These are phyloP conservation scores for Annulohypoxylon maeteangense DNA, from an alignment of 495 filamentous ascomycete species.

Conservation along the genomic window DNA sequence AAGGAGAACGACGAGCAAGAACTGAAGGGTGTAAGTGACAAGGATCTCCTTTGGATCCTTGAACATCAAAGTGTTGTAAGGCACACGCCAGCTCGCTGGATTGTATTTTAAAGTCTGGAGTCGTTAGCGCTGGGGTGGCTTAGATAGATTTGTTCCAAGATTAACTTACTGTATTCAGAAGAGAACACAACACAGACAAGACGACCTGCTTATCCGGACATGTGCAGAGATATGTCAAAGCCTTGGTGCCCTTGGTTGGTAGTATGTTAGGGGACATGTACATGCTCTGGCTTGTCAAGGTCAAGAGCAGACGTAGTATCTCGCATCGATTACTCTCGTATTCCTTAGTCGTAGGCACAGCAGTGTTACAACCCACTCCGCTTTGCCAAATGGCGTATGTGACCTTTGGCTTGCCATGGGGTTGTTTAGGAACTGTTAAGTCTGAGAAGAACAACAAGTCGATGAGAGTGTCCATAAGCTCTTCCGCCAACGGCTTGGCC, in stretches of 20 bases:
- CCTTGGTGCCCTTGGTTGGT: slow-evolving; percentile 84
- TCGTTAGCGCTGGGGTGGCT: slow-evolving; percentile 36
- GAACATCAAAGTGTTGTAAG: slow-evolving; percentile 93
- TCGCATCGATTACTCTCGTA: slow-evolving; percentile 93
- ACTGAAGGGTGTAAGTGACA: slow-evolving; percentile 89
- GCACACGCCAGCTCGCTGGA: slow-evolving; percentile 91
- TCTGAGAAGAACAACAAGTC: slow-evolving; percentile 92
- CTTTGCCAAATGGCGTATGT: slow-evolving; percentile 98
- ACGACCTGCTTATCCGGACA: slow-evolving; percentile 92
- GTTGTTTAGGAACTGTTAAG: slow-evolving; percentile 78
- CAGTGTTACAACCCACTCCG: slow-evolving; percentile 92
- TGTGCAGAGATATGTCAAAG: slow-evolving; percentile 87
- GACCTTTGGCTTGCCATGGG: slow-evolving; percentile 79
- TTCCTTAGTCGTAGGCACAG: slow-evolving; percentile 87
- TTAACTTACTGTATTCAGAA: slow-evolving; percentile 88
- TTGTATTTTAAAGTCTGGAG: slow-evolving; percentile 93
- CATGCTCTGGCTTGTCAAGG: slow-evolving; percentile 88
- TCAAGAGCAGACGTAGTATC: slow-evolving; percentile 85
- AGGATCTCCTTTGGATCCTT: slow-evolving; percentile 93
- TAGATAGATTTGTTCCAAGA: neutral
- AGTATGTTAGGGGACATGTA: slow-evolving; percentile 87
- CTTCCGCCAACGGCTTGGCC: slow-evolving; percentile 88
- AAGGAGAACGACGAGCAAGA: slow-evolving; percentile 86
- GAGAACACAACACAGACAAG: slow-evolving; percentile 86
- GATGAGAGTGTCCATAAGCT: slow-evolving; percentile 89